Evolutionary conservation across 352 stramenopile species (phyloP).

Genomic region (Aphanomyces stellatus): DNA sequence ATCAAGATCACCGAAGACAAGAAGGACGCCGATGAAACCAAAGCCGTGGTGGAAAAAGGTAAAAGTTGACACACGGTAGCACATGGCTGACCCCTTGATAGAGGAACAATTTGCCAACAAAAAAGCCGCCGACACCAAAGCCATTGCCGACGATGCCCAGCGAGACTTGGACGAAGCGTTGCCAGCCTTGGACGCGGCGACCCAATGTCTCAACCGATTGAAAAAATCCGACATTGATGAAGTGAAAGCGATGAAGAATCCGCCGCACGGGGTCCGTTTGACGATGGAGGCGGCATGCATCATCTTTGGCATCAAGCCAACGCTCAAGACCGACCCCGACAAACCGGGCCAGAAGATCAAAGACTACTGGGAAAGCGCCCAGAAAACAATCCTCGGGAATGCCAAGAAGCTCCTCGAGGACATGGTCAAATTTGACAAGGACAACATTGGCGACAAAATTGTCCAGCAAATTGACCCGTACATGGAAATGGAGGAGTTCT

Average conservation of each 20-base stretch:
- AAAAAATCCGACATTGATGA: constrained; percentile 94
- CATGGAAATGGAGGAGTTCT: constrained; percentile 88
- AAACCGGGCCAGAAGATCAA: constrained; percentile 87
- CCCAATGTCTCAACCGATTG: constrained; percentile 86
- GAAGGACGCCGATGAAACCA: constrained; percentile 85
- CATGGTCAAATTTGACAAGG: constrained; percentile 87
- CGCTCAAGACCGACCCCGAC: constrained; percentile 81
- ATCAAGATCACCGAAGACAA: constrained; percentile 91
- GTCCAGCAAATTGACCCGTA: constrained; percentile 84
- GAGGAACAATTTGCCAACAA: constrained; percentile 88
- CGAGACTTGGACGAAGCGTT: constrained; percentile 89
- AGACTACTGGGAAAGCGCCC: constrained; percentile 84
- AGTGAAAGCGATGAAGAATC: constrained; percentile 85
- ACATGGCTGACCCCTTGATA: not conserved
- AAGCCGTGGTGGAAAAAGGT: constrained; percentile 77
- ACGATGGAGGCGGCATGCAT: constrained; percentile 91
- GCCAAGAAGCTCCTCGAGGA: constrained; percentile 86
- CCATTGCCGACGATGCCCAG: constrained; percentile 88
- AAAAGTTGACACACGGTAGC: not conserved
- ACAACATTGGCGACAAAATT: constrained; percentile 83
- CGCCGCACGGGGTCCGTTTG: constrained; percentile 70
- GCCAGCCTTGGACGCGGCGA: constrained; percentile 84
- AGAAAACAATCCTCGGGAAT: constrained; percentile 80
- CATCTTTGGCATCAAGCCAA: constrained; percentile 91
- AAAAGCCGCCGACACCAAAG: constrained; percentile 89